A percentile compares a stretch with the other conserved stretches of the same genome.
These are phyloP conservation scores for Chaetomium olivaceum DNA, from an alignment of 2,329 filamentous ascomycete genomes.

Conservation along the genomic window DNA sequence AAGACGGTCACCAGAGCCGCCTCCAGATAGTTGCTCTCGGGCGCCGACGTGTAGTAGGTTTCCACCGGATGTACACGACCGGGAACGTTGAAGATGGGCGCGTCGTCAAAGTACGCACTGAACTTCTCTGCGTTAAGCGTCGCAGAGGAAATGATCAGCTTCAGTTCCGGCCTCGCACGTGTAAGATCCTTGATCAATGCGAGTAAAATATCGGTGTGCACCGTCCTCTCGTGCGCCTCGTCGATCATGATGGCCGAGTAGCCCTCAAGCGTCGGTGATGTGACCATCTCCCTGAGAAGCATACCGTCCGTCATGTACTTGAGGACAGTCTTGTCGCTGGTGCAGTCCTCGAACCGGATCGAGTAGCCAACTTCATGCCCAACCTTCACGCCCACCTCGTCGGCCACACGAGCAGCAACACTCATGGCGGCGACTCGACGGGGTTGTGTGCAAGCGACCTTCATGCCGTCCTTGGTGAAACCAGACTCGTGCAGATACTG, in stretches of 20 bases:
- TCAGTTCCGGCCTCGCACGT: conserved; percentile 78
- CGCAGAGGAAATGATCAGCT: conserved; percentile 87
- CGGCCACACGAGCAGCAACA: conserved; percentile 91
- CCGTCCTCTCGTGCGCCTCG: conserved; percentile 91
- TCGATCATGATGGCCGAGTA: conserved; percentile 95
- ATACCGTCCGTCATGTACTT: conserved; percentile 99
- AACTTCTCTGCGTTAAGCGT: conserved; percentile 96
- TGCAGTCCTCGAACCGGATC: conserved; percentile 92
- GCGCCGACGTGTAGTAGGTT: conserved; percentile 85
- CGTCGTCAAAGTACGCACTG: conserved; percentile 85
- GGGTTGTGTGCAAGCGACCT: conserved; percentile 91
- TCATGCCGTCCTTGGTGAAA: conserved; percentile 79
- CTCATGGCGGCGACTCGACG: conserved; percentile 96
- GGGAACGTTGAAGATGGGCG: conserved; percentile 92
- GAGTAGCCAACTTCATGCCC: conserved; percentile 93
- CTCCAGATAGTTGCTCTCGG: conserved; percentile 90
- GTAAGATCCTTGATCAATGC: conserved; percentile 87
- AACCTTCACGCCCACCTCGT: conserved; percentile 87
- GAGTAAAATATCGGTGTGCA: conserved; percentile 87
- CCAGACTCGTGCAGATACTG: conserved; percentile 93
- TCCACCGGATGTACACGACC: conserved; percentile 87
- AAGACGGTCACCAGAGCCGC: conserved; percentile 92
- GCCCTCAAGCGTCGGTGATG: conserved; percentile 76
- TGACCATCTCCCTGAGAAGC: conserved; percentile 85
- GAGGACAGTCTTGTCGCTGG: conserved; percentile 84